Percentiles rank a stretch among this genome's conserved stretches.
phyloP scores from a whole-genome alignment of 495 filamentous ascomycete genomes.

The Penicillium alfredii region DNA sequence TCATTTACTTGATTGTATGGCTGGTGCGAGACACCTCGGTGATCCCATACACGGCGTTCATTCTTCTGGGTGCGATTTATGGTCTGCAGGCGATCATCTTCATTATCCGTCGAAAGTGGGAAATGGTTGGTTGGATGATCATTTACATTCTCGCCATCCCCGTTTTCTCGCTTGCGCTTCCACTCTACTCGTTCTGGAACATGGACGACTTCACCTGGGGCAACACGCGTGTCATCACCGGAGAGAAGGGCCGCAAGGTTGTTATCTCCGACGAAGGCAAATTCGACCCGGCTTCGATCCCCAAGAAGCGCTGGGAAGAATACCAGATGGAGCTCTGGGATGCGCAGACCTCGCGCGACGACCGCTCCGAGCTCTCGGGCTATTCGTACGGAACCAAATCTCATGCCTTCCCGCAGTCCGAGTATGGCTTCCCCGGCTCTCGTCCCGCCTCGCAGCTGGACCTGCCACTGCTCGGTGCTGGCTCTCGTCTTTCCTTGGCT shows the following conservation, averaged over 20 bases:
- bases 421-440: slow-evolving; percentile 48
- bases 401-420: slow-evolving; percentile 51
- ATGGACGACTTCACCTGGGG: slow-evolving; percentile 99
- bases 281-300: slow-evolving; percentile 89
- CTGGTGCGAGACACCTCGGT: slow-evolving; percentile 52
- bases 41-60: slow-evolving; percentile 77
- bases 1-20: slow-evolving; percentile 80
- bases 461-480: slow-evolving; percentile 38
- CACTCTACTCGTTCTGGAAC: slow-evolving; percentile 96
- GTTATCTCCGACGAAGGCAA: slow-evolving; percentile 97
- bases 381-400: slow-evolving; percentile 87
- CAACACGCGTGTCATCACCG: slow-evolving; percentile 96
- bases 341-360: slow-evolving; percentile 76
- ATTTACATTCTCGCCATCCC: slow-evolving; percentile 90
- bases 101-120: slow-evolving; percentile 92
- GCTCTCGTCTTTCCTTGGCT: slow-evolving; percentile 73
- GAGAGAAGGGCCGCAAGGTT: slow-evolving; percentile 86
- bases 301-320: slow-evolving; percentile 98
- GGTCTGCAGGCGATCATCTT: slow-evolving; percentile 97
- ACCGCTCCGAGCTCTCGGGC: slow-evolving; percentile 86
- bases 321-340: slow-evolving; percentile 95
- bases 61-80: slow-evolving; percentile 90
- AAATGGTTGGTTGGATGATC: slow-evolving; percentile 99
- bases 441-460: slow-evolving; percentile 75
- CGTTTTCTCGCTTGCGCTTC: slow-evolving; percentile 84